A percentile compares a stretch with the other conserved stretches of the same genome.
Conservation (phyloP, 1,284 basidiomycete species). For the Microbotryum intermedium region DNA sequence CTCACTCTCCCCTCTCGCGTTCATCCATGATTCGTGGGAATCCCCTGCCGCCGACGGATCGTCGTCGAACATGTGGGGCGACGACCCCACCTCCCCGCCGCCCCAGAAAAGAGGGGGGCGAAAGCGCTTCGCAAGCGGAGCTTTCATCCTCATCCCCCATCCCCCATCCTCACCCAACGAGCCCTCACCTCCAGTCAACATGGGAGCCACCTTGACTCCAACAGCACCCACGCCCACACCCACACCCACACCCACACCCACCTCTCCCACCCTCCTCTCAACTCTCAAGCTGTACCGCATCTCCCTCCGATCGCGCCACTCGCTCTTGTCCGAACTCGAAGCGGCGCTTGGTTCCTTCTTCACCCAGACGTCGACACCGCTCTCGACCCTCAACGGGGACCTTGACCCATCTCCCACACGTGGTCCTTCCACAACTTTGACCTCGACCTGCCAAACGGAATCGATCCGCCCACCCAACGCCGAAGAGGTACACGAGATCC, state of each 20-base stretch:
- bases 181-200: background rate
- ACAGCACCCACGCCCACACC: background rate
- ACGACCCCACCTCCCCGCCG: background rate
- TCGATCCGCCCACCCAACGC: conserved; percentile 15
- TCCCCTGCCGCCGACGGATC: too few species aligned
- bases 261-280: background rate
- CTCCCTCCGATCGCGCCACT: conserved; percentile 12
- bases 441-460: conserved; percentile 12
- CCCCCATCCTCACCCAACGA: background rate
- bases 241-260: background rate
- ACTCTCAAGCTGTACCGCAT: conserved; percentile 8
- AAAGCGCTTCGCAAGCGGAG: background rate
- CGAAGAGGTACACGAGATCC: conserved; percentile 16
- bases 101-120: background rate
- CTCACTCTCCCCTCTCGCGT: too few species aligned
- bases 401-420: background rate
- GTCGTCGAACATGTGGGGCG: background rate
- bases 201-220: conserved; percentile 2
- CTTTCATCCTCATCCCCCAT: background rate
- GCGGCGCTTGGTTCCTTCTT: conserved; percentile 17
- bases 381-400: background rate
- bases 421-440: background rate
- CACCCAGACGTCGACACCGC: conserved; percentile 1
- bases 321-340: conserved; percentile 21
- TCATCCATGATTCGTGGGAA: too few species aligned